A percentile compares a stretch with the other conserved stretches of the same genome.
phyloP scores from a whole-genome alignment of 108 stramenopile species.

The Cyclostephanos invisitatus region DNA sequence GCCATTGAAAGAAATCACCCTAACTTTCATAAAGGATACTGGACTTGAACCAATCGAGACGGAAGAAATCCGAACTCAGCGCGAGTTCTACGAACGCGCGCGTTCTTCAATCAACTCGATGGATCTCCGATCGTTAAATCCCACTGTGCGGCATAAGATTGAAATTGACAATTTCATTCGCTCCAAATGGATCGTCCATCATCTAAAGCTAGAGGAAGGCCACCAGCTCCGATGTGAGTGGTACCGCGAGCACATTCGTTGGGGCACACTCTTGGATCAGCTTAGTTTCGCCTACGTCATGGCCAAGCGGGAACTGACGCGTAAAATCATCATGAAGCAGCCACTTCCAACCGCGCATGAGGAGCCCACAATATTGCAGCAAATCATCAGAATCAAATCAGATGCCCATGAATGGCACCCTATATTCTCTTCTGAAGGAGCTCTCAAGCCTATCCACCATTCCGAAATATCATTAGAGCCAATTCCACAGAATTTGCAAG shows the following conservation, averaged over 20 bases:
- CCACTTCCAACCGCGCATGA: slow-evolving; percentile 19
- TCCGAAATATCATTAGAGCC: slow-evolving; percentile 30
- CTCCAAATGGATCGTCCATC: slow-evolving; percentile 75
- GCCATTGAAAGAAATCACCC: slow-evolving; percentile 52
- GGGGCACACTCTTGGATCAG: slow-evolving; percentile 67
- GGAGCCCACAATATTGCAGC: slow-evolving; percentile 25
- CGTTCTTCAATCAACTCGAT: slow-evolving; percentile 59
- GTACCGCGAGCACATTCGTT: slow-evolving; percentile 76
- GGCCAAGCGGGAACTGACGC: slow-evolving; percentile 62
- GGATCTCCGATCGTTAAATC: slow-evolving; percentile 53
- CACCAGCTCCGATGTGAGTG: slow-evolving; percentile 80
- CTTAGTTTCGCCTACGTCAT: slow-evolving; percentile 79
- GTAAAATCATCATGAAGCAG: slow-evolving; percentile 45
- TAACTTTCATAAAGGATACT: slow-evolving; percentile 66
- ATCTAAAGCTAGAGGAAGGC: slow-evolving; percentile 65
- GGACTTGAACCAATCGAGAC: slow-evolving; percentile 35
- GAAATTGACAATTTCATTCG: slow-evolving; percentile 72
- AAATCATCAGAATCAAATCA: slow-evolving; percentile 34
- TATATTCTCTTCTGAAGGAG: slow-evolving; percentile 41
- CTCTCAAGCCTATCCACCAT: slow-evolving; percentile 21
- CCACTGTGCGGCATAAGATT: slow-evolving; percentile 53
- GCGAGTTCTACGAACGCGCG: slow-evolving; percentile 72
- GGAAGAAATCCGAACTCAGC: slow-evolving; percentile 56
- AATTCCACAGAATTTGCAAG: slow-evolving; percentile 28
- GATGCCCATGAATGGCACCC: slow-evolving; percentile 83